phyloP scores from a whole-genome alignment of 2,329 filamentous ascomycete species.

The Aspergillus ustus region DNA sequence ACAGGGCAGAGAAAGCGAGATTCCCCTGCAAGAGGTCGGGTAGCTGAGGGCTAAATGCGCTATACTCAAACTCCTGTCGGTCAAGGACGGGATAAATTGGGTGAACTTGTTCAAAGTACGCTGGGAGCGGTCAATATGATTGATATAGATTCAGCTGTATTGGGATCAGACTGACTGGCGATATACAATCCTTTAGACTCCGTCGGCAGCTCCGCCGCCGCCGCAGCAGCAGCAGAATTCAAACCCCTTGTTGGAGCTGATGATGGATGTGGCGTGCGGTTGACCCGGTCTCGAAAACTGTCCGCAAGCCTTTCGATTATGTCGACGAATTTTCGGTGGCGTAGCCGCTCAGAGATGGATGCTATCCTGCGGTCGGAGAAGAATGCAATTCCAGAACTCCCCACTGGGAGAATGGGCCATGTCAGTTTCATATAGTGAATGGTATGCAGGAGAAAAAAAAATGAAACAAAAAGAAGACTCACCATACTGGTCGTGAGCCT shows the following conservation, averaged over 20 bases:
- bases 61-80: conserved; percentile 36
- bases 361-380: conserved; percentile 41
- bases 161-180: no score
- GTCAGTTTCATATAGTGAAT: no score
- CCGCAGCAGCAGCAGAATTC: no score
- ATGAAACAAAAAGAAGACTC: no score
- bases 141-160: no score
- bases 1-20: conserved; percentile 43
- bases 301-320: neutral
- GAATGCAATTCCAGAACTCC: conserved; percentile 40
- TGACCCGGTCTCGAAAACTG: neutral
- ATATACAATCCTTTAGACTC: neutral
- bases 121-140: neutral
- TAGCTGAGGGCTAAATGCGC: conserved; percentile 33
- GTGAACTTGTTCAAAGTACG: conserved; percentile 44
- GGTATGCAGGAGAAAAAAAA: no score
- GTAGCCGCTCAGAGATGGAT: conserved; percentile 32
- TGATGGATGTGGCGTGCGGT: neutral
- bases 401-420: conserved; percentile 30
- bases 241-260: no score
- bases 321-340: conserved; percentile 20
- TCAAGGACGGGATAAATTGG: conserved; percentile 41
- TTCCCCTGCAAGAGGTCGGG: conserved; percentile 29
- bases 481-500: no score
- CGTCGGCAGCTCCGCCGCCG: no score